These are phyloP conservation scores for Globisporangium emineosum DNA, from an alignment of 352 stramenopile species.

Conservation along the genomic window DNA sequence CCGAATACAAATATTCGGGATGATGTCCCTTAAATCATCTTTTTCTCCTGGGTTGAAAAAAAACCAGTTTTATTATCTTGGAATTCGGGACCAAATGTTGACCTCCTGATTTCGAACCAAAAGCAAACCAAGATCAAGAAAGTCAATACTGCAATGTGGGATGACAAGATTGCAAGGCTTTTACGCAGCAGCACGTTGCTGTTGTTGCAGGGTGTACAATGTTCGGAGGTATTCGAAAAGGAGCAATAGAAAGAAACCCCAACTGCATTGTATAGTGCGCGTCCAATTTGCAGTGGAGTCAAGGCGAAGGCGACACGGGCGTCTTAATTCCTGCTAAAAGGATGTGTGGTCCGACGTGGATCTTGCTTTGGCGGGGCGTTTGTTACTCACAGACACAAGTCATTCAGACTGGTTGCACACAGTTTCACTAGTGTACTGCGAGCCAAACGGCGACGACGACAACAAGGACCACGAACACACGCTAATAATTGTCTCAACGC, in stretches of 20 bases:
- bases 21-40: not conserved
- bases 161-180: not conserved
- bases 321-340: not conserved
- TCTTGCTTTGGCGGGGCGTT: not conserved
- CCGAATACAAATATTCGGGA: too few species aligned
- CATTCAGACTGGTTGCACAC: not conserved
- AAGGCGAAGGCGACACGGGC: too few species aligned
- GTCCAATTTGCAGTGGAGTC: too few species aligned
- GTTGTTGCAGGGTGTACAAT: too few species aligned
- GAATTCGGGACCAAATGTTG: constrained; percentile 1
- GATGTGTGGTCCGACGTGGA: not conserved
- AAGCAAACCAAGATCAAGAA: not conserved
- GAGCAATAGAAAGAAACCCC: not conserved
- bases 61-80: not conserved
- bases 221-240: not conserved
- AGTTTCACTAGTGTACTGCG: not conserved
- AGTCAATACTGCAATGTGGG: not conserved
- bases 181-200: not conserved
- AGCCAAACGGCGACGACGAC: not conserved
- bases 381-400: not conserved
- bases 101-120: constrained; percentile 2
- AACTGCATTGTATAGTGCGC: not conserved
- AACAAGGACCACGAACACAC: not conserved
- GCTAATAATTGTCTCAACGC: not conserved
- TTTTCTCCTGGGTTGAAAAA: constrained; percentile 6